These are phyloP conservation scores for Marasmius fiardii DNA, from an alignment of 1,284 basidiomycete species.

Conservation along the genomic window DNA sequence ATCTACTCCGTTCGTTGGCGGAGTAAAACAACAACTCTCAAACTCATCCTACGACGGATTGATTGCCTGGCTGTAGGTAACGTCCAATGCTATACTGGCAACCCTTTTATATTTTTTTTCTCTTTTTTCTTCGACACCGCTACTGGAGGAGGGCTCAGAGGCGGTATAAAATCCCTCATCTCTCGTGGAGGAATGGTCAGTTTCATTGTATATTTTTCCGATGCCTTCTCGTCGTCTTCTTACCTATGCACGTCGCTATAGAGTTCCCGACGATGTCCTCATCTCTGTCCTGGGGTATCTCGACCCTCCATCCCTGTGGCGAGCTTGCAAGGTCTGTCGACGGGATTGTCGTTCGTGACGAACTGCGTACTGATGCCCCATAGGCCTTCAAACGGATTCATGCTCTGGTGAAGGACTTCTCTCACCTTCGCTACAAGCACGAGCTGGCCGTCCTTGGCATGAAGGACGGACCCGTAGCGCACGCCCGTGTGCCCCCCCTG, in stretches of 20 bases:
- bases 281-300: slow-evolving; percentile 49
- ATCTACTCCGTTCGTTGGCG: slow-evolving; percentile 15
- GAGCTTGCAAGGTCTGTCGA: slow-evolving; percentile 45
- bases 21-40: slow-evolving; percentile 30
- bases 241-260: slow-evolving; percentile 39
- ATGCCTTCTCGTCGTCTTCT: slow-evolving; percentile 33
- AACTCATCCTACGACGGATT: slow-evolving; percentile 27
- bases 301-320: slow-evolving; percentile 48
- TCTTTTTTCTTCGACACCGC: slow-evolving; percentile 25
- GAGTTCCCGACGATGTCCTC: slow-evolving; percentile 50
- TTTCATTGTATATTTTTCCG: slow-evolving; percentile 22
- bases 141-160: slow-evolving; percentile 18
- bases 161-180: slow-evolving; percentile 39
- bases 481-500: slow-evolving; percentile 31
- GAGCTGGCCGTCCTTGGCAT: slow-evolving; percentile 53
- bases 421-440: slow-evolving; percentile 49
- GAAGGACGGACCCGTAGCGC: slow-evolving; percentile 45
- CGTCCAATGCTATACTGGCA: slow-evolving; percentile 35
- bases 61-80: slow-evolving; percentile 32
- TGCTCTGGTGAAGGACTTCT: slow-evolving; percentile 40
- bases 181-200: slow-evolving; percentile 1
- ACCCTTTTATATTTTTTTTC: slow-evolving; percentile 35
- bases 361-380: neutral
- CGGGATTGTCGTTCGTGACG: neutral
- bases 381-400: slow-evolving; percentile 47